Base-by-base conservation (phyloP, 1,139 yeast species). In the Magnusiomyces fungicola region DNA sequence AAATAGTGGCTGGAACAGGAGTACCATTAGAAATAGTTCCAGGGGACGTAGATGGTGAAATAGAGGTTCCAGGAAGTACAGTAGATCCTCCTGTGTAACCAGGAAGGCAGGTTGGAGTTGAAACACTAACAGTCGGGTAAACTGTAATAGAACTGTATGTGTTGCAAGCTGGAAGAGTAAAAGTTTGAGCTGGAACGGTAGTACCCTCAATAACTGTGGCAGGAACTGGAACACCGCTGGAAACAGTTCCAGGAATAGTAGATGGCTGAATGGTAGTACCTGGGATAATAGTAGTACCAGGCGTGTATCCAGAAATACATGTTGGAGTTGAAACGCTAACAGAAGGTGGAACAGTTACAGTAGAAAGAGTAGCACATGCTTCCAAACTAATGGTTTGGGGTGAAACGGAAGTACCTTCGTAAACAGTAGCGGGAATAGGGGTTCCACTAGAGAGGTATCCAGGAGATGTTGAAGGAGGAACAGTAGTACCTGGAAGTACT, bases 351-450 rank as follows among this genome's bases (percentile, higher is more conserved):
- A 16, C 21, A 6, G 29, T 12, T 21, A 30, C 24, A 21, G 45
- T 47, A 22, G 37, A 21, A 10, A 47, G 36, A 24, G 46, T 16
- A 22, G 22, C 22, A 22, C 52, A 37, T 10, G 43, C 48, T 9
- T 43, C 16, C 10, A 43, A 25, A 43, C 44, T 45, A 18, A 49
- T 21, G 16, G 52, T 49, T 21, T 34, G 34, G 9, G 32, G 36
- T 16, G 49, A 42, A 32, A 49, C 43, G 18, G 49, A 37, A 21
- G 45, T 40, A 16, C 45, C 46, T 10, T 44, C 37, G 21, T 40
- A 34, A 25, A 45, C 18, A 9, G 50, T 42, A 6, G 43, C 49
- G 25, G 42, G 21, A 9, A 36, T 47, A 9, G 52, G 45, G 18
- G 47, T 24, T 4, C 29, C 36, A 5, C 22, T 33, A 22, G n/a